Base-by-base conservation (phyloP, 768 basidiomycete species). In the Pisolithus tinctorius region DNA sequence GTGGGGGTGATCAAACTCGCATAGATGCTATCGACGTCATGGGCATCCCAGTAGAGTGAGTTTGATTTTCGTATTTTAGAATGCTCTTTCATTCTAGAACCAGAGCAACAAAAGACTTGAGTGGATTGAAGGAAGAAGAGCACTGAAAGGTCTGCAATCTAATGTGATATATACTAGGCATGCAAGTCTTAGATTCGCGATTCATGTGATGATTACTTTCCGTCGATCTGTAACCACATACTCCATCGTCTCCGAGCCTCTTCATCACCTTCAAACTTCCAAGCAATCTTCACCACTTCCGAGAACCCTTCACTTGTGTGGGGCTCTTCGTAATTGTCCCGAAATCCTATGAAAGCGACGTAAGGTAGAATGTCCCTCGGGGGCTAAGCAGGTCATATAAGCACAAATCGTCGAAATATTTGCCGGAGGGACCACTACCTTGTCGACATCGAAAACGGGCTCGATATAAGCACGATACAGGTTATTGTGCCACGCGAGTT, bases 401-500 rank as follows among this genome's bases (percentile, higher is more conserved):
- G 34, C 13, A 25, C 16, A 8, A 9, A 27, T 45, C 38, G 0
- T 31, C 31, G 2, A 34, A 46, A 44, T 20, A 9, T 10, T 48
- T 44, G 10, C 40, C 17, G 26, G 26, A 16, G 23, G 39, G 31
- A 5, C 47, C 6, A 27, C 13, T 55, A 60, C 59, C 26, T 54
- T 53, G 23, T 46, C 27, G 14, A 42, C 50, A 27, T 39, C 65
- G 1, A 73, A 72, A 2, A 77, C 63, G 0, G 82, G 80, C 29
- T 78, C 68, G 54, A 78, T 79, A 56, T 73, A 88, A 36, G 90
- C 82, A 29, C 94, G 81, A 63, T 95, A 96, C 7, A 93, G 68
- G 60, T 94, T 94, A 65, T 97, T 96, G 67, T 97, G 95, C 84
- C 84, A 88, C 2, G 90, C 90, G 6, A 95, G 75, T 43, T 92